A percentile compares a stretch with the other conserved stretches of the same genome.
Evolutionary conservation across 208 protist genomes (phyloP).

Genomic region (Vickermania ingenoplastis): DNA sequence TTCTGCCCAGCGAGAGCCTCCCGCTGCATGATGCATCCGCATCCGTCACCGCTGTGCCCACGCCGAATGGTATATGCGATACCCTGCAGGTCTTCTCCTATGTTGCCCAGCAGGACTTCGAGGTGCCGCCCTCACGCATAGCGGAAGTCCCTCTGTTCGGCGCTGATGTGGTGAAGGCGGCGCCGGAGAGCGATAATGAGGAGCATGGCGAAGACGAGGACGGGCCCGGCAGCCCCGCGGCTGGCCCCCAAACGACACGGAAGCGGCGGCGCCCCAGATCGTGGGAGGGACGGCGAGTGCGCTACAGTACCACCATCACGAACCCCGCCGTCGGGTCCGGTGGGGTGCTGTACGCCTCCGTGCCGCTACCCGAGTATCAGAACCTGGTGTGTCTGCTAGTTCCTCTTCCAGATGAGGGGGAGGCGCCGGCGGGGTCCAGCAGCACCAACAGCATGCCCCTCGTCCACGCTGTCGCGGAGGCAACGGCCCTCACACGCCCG

Average conservation of each 20-base stretch:
- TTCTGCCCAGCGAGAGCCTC: background rate
- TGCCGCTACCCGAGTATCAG: conserved; percentile 24
- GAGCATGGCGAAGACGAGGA: conserved; percentile 1
- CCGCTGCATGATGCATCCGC: background rate
- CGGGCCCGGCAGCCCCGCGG: background rate
- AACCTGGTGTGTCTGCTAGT: conserved; percentile 24
- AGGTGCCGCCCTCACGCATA: background rate
- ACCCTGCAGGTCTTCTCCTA: background rate
- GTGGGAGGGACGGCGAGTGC: background rate
- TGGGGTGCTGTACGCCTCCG: conserved; percentile 14
- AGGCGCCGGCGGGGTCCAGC: background rate
- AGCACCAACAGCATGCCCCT: background rate
- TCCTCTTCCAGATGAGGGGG: conserved; percentile 3
- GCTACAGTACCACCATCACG: background rate
- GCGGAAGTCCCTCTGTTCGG: background rate
- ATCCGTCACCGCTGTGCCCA: background rate
- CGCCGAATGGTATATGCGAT: background rate
- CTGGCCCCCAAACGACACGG: background rate
- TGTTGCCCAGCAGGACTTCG: background rate
- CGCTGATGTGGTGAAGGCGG: background rate
- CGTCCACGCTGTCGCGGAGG: background rate
- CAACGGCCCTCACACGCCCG: conserved; percentile 8
- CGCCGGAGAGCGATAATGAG: conserved; percentile 8
- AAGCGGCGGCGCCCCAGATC: background rate
- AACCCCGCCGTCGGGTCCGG: background rate